These are phyloP conservation scores for Beta lomatogona DNA, from an alignment of 179 eudicot species.

Conservation along the genomic window DNA sequence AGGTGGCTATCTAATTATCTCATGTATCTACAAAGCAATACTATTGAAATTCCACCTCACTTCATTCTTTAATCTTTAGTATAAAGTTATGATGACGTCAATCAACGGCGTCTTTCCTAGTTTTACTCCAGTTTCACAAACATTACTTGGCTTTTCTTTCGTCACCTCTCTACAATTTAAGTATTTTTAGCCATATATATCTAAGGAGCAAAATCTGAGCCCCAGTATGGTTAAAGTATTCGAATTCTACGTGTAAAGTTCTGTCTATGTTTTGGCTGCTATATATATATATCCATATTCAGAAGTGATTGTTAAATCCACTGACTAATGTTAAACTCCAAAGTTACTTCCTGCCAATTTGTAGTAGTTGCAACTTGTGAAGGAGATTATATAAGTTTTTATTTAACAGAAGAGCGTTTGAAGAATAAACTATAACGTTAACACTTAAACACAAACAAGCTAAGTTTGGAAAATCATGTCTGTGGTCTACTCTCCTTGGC, in stretches of 20 bases:
- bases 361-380: no score
- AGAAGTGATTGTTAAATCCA: no score
- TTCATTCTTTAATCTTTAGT: not conserved
- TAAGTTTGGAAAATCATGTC: no score
- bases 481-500: no score
- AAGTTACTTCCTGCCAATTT: no score
- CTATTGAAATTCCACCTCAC: conserved; percentile 11
- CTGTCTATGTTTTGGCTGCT: not conserved
- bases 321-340: no score
- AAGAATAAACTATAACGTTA: no score
- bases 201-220: not conserved
- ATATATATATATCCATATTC: no score
- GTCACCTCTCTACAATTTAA: not conserved
- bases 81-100: not conserved
- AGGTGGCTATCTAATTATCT: not conserved
- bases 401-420: no score
- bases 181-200: not conserved
- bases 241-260: not conserved
- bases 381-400: no score
- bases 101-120: not conserved
- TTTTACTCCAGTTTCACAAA: not conserved
- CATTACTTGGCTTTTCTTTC: not conserved
- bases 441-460: no score
- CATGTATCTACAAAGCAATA: not conserved
- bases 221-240: not conserved